phyloP scores from a whole-genome alignment of 768 basidiomycete genomes.

The Leccinum longicurvipes region DNA sequence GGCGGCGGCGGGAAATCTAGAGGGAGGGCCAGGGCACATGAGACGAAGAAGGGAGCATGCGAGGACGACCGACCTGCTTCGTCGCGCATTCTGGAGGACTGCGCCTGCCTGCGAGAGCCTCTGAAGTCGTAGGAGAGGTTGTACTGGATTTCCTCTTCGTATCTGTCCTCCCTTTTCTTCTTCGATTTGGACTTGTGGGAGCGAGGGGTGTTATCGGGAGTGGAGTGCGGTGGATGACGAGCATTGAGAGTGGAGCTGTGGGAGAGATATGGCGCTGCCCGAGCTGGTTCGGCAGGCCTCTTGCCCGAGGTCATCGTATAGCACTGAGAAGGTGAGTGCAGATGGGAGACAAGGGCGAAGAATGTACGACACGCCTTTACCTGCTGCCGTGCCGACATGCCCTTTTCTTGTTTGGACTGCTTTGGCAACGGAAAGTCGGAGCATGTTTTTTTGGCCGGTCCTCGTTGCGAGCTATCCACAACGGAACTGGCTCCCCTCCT shows the following conservation, averaged over 20 bases:
- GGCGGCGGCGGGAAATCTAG: conserved; percentile 70
- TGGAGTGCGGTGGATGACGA: conserved; percentile 42
- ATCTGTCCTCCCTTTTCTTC: conserved; percentile 43
- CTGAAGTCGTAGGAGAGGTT: conserved; percentile 32
- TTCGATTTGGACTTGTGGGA: conserved; percentile 34
- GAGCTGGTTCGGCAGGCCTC: conserved; percentile 29
- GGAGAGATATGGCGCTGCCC: conserved; percentile 47
- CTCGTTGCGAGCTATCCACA: conserved; percentile 26
- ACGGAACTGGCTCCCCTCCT: conserved; percentile 17
- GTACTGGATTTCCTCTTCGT: conserved; percentile 43
- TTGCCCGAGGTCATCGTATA: conserved; percentile 36
- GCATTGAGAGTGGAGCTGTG: conserved; percentile 54
- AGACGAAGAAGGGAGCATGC: neutral
- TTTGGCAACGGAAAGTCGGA: conserved; percentile 24
- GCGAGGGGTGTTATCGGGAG: conserved; percentile 51
- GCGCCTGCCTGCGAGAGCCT: conserved; percentile 29
- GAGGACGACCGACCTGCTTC: conserved; percentile 30
- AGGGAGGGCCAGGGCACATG: conserved; percentile 24
- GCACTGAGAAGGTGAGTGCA: conserved; percentile 33
- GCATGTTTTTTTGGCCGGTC: conserved; percentile 17
- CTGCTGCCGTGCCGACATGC: conserved; percentile 33
- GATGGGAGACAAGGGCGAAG: conserved; percentile 38
- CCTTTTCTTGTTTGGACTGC: conserved; percentile 29
- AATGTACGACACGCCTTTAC: conserved; percentile 36
- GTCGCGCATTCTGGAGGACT: conserved; percentile 26